Percentiles rank a stretch among this genome's conserved stretches.
Evolutionary conservation across 2,329 filamentous ascomycete genomes (phyloP).

Genomic region (Lojkania enalia): DNA sequence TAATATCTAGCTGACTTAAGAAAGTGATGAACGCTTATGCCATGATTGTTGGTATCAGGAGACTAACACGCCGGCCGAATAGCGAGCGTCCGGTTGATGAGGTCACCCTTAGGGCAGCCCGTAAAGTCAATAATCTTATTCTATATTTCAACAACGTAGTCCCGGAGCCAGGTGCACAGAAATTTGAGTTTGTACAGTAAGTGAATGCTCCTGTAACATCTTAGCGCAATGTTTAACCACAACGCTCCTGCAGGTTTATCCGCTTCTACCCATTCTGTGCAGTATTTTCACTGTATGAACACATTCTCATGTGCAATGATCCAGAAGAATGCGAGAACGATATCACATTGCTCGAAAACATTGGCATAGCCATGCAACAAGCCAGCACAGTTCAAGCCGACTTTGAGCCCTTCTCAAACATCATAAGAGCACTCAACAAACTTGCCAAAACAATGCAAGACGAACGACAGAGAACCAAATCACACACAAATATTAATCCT

Average conservation of each 20-base stretch:
- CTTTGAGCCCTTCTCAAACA: constrained; percentile 28
- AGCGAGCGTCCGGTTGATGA: constrained; percentile 13
- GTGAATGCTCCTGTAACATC: too few species aligned
- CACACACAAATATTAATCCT: background rate
- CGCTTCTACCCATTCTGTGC: constrained; percentile 36
- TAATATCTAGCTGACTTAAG: too few species aligned
- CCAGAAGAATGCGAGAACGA: constrained; percentile 31
- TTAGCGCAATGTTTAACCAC: background rate
- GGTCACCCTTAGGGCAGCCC: constrained; percentile 25
- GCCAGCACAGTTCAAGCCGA: constrained; percentile 17
- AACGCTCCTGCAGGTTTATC: constrained; percentile 24
- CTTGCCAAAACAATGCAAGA: constrained; percentile 33
- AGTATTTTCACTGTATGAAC: constrained; percentile 34
- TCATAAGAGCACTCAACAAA: constrained; percentile 34
- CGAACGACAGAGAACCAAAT: constrained; percentile 2
- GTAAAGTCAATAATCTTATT: constrained; percentile 26
- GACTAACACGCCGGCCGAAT: constrained; percentile 14
- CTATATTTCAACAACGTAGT: constrained; percentile 21
- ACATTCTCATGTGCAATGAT: constrained; percentile 27
- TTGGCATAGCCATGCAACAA: constrained; percentile 27
- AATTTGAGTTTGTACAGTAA: constrained; percentile 26
- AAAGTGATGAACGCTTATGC: constrained; percentile 29
- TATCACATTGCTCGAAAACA: constrained; percentile 24
- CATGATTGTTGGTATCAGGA: constrained; percentile 31
- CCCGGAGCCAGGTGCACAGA: constrained; percentile 2